Base-by-base conservation (phyloP, 2,329 filamentous ascomycete genomes). In the Sclerotinia glacialis region DNA sequence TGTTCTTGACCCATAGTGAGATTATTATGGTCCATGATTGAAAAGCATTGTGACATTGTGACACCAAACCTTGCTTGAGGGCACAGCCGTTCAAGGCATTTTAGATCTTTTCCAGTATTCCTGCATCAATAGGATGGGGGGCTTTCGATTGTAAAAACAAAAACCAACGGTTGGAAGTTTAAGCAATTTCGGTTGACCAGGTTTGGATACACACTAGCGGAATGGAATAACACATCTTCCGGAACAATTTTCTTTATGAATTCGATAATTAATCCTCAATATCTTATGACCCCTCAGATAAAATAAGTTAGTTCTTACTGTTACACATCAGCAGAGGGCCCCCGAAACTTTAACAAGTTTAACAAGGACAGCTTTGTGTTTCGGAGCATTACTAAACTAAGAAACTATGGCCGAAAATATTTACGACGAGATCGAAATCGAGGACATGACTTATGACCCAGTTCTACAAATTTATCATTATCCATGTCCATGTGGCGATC, bases 351-450 rank as follows among this genome's bases (percentile, higher is more conserved):
- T n/a, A n/a, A n/a, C n/a, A n/a, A n/a, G n/a, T n/a, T n/a, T 9
- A 23, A 34, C 28, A 53, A 37, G 21, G 23, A 47, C 42, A 21
- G 18, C 5, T 58, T 40, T 37, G 14, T 9, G 5, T n/a, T 42
- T 16, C 7, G 7, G n/a, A 59, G 1, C 34, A 40, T 44, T 16
- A 26, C 6, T 23, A 11, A 23, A 53, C 4, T 23, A 18, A 40
- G 21, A 42, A 60, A 21, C 16, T 16, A 65, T 65, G 64, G 55
- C 64, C 9, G 64, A 88, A 76, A 85, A 89, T 71, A 91, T 97
- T 77, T 98, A 97, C 82, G 94, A 98, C 76, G 94, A 97, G 79
- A 94, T 98, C 79, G 94, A 98, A 78, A 97, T 98, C 81, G 94
- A 98, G 79, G 95, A 99, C 80, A 96, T 97, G 93, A 95, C 91